A percentile compares a stretch with the other conserved stretches of the same genome.
phyloP scores from a whole-genome alignment of 2,329 filamentous ascomycete genomes.

The Colletotrichum destructivum region DNA sequence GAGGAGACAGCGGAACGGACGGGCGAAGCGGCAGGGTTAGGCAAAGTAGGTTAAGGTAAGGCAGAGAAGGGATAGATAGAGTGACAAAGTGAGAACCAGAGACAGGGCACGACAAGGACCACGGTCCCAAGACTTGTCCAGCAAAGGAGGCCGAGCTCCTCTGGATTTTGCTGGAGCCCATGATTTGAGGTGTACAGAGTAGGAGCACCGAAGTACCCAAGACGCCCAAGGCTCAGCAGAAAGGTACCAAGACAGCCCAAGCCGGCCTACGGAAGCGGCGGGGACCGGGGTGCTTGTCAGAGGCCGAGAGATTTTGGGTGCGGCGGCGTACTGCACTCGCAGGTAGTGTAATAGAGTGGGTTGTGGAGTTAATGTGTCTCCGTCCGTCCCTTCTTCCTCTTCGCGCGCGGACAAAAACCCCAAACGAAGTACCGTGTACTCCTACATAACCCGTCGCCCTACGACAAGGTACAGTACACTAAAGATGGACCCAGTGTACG shows the following conservation, averaged over 20 bases:
- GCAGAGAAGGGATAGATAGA: slow-evolving; percentile 32
- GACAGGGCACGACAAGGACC: slow-evolving; percentile 25
- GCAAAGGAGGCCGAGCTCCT: slow-evolving; percentile 18
- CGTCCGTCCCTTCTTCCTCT: slow-evolving; percentile 22
- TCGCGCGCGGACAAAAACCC: not conserved
- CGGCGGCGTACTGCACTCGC: not conserved
- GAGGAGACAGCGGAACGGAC: slow-evolving; percentile 36
- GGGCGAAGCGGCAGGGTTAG: slow-evolving; percentile 27
- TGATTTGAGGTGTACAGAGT: not conserved
- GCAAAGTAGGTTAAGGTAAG: slow-evolving; percentile 41
- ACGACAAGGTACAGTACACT: slow-evolving; percentile 5
- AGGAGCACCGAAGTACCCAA: slow-evolving; percentile 29
- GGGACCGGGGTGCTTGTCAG: slow-evolving; percentile 43
- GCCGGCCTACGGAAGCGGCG: slow-evolving; percentile 42
- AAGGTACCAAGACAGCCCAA: slow-evolving; percentile 39
- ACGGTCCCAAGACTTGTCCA: slow-evolving; percentile 23
- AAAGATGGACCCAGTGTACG: not conserved
- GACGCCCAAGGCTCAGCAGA: slow-evolving; percentile 20
- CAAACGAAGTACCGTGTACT: slow-evolving; percentile 4
- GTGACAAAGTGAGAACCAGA: slow-evolving; percentile 20
- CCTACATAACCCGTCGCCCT: not conserved
- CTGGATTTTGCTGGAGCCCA: slow-evolving; percentile 16
- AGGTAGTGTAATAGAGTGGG: not conserved
- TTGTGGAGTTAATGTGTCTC: not conserved
- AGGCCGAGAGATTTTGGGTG: slow-evolving; percentile 34